Evolutionary conservation across 192 early-diverging fungal species (phyloP).

Genomic region (Oehlia diaphana): DNA sequence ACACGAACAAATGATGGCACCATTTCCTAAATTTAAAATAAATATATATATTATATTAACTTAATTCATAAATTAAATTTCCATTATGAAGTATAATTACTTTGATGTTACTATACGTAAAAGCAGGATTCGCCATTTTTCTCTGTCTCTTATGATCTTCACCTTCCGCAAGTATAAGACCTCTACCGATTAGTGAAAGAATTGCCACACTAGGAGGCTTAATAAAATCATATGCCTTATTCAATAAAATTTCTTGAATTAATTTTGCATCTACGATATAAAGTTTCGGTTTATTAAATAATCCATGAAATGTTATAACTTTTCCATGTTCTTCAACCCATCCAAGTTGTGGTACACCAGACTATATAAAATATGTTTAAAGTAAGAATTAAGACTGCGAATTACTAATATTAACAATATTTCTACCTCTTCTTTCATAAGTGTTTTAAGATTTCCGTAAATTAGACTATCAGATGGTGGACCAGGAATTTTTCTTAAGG

Average conservation of each 20-base stretch:
- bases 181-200: constrained; percentile 42
- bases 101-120: constrained; percentile 44
- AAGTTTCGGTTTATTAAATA: constrained; percentile 41
- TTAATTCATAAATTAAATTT: background rate
- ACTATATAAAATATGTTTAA: no score
- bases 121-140: constrained; percentile 60
- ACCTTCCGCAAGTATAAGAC: constrained; percentile 54
- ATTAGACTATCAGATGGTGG: background rate
- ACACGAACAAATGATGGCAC: constrained; percentile 35
- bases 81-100: constrained; percentile 29
- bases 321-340: constrained; percentile 55
- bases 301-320: constrained; percentile 45
- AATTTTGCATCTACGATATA: constrained; percentile 49
- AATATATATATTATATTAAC: background rate
- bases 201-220: constrained; percentile 37
- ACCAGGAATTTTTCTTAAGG: background rate
- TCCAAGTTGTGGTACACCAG: constrained; percentile 31
- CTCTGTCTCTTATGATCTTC: constrained; percentile 50
- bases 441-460: no score
- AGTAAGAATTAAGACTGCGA: no score
- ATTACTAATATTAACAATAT: no score
- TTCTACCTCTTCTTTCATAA: no score
- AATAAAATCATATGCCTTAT: constrained; percentile 46
- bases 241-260: constrained; percentile 44
- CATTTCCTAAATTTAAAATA: constrained; percentile 9